Evolutionary conservation across 345 rosid genomes (phyloP).

Genomic region (Citrus maxima): DNA sequence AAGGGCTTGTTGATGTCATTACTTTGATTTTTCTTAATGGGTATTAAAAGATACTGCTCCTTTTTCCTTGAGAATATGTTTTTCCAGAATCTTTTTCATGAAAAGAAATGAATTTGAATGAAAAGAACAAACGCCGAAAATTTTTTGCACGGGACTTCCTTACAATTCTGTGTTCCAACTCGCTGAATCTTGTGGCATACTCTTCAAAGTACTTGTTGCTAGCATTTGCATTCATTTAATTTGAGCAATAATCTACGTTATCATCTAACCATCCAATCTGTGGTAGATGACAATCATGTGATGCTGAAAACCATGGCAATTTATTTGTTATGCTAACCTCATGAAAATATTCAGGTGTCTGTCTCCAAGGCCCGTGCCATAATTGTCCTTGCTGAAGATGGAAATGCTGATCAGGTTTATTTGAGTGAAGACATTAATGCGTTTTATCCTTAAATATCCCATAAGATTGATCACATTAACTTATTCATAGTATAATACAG

Average conservation of each 20-base stretch:
- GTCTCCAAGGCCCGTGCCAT: constrained; percentile 76
- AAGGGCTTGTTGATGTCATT: neutral
- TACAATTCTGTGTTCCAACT: neutral
- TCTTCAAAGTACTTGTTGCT: constrained; percentile 2
- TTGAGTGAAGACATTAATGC: constrained; percentile 12
- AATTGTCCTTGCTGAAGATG: constrained; percentile 72
- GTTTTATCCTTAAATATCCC: constrained; percentile 8
- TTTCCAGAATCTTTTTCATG: neutral
- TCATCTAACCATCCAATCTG: neutral
- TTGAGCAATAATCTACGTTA: neutral
- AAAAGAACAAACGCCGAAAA: neutral
- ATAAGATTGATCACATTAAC: constrained; percentile 17
- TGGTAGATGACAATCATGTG: neutral
- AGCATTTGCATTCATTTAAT: constrained; percentile 2
- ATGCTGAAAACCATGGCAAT: neutral
- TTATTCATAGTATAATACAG: constrained; percentile 32
- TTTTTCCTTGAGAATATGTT: neutral
- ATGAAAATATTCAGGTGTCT: constrained; percentile 45
- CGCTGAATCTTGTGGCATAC: neutral
- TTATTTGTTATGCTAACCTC: constrained; percentile 12
- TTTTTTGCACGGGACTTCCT: neutral
- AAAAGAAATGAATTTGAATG: neutral
- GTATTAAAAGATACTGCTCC: too few relatives aligned
- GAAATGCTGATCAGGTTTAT: constrained; percentile 81
- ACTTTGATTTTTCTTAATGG: neutral